These are phyloP conservation scores for Neopestalotiopsis sp. DNA, from an alignment of 2,329 filamentous ascomycete genomes.

Conservation along the genomic window DNA sequence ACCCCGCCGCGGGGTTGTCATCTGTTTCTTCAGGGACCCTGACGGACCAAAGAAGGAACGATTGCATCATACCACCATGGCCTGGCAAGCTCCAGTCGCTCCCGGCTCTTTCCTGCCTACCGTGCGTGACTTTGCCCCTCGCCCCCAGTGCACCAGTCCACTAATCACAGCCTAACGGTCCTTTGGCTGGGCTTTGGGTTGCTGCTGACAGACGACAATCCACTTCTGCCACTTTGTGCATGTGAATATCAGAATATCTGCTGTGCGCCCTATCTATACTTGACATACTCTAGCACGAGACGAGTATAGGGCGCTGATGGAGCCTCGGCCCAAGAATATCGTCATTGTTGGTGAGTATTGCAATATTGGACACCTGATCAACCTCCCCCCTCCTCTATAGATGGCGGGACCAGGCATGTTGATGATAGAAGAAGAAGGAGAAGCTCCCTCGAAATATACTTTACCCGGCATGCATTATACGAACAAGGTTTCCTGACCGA, in stretches of 20 bases:
- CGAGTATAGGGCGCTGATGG: slow-evolving; percentile 14
- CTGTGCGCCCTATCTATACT: neutral
- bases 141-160: neutral
- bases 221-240: slow-evolving; percentile 2
- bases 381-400: neutral
- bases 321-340: slow-evolving; percentile 20
- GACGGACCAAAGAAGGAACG: neutral
- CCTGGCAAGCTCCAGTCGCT: neutral
- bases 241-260: neutral
- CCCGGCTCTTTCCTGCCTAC: too few species aligned
- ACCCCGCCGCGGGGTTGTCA: neutral
- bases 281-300: neutral
- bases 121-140: neutral
- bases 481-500: neutral
- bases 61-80: slow-evolving; percentile 2
- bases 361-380: slow-evolving; percentile 10
- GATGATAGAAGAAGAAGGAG: neutral
- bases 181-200: neutral
- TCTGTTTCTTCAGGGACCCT: neutral
- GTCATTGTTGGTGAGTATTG: slow-evolving; percentile 39
- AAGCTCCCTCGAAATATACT: neutral
- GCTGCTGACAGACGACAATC: neutral
- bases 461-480: neutral
- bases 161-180: neutral
- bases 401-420: neutral